A percentile compares a stretch with the other conserved stretches of the same genome.
Conservation (phyloP, 2,329 filamentous ascomycete genomes). For the Penicillium sclerotiorum region DNA sequence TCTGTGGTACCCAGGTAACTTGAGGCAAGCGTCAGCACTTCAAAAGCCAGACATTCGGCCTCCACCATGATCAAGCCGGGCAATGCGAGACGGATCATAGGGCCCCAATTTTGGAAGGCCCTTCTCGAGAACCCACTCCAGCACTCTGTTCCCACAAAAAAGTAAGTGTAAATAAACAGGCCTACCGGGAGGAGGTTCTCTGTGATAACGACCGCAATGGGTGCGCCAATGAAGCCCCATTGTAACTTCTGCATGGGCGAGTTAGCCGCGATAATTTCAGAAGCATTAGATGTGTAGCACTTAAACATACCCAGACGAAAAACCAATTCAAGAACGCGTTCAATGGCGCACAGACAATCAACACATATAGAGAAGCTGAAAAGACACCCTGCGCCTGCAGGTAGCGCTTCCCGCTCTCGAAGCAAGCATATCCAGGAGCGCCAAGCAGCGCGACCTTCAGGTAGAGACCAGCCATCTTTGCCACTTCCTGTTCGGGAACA, state of each 20-base stretch:
- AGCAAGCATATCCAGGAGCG: constrained; percentile 73
- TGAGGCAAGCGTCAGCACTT: constrained; percentile 81
- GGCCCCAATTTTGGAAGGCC: constrained; percentile 73
- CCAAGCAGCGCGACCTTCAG: constrained; percentile 70
- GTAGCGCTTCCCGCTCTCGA: constrained; percentile 81
- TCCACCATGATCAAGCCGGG: constrained; percentile 93
- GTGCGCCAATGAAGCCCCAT: constrained; percentile 76
- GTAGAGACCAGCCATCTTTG: constrained; percentile 71
- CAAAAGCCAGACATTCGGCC: constrained; percentile 91
- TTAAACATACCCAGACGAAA: constrained; percentile 67
- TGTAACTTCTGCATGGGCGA: constrained; percentile 47
- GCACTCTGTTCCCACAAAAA: constrained; percentile 71
- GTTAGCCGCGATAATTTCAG: not conserved
- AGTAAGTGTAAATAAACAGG: constrained; percentile 74
- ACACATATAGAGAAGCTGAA: constrained; percentile 77
- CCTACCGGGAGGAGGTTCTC: constrained; percentile 73
- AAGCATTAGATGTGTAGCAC: not conserved
- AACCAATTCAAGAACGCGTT: constrained; percentile 81
- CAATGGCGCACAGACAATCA: constrained; percentile 78
- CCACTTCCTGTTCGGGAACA: constrained; percentile 72
- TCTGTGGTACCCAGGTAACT: constrained; percentile 77
- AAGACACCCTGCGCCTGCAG: constrained; percentile 89
- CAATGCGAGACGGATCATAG: constrained; percentile 84
- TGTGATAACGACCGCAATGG: constrained; percentile 74
- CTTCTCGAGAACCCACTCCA: constrained; percentile 77